Percentiles rank a stretch among this genome's conserved stretches.
Evolutionary conservation across 768 basidiomycete species (phyloP).

Genomic region (Trametes elegans): DNA sequence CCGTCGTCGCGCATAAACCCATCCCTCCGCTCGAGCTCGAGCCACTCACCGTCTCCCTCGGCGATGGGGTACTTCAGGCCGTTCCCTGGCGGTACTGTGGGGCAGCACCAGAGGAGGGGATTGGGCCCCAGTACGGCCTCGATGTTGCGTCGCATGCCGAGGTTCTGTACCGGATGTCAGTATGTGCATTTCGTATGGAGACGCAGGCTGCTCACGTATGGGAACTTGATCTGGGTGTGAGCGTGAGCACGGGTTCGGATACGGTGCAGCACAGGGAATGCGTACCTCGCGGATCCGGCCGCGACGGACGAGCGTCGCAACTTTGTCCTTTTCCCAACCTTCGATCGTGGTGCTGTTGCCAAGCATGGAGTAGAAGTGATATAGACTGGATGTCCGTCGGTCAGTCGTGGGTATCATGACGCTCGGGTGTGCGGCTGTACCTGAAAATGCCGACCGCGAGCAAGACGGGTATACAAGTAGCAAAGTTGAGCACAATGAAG

Average conservation of each 20-base stretch:
- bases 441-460: constrained; percentile 90
- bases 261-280: neutral
- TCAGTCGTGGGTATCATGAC: no score
- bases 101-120: constrained; percentile 83
- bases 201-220: constrained; percentile 65
- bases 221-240: constrained; percentile 74
- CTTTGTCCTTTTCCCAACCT: constrained; percentile 97
- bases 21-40: constrained; percentile 35
- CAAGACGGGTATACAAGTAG: constrained; percentile 80
- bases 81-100: constrained; percentile 59
- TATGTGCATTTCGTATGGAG: neutral
- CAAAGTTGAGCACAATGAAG: constrained; percentile 87
- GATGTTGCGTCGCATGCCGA: constrained; percentile 74
- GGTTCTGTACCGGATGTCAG: constrained; percentile 52
- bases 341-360: constrained; percentile 95
- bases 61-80: constrained; percentile 79
- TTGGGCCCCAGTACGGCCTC: constrained; percentile 74
- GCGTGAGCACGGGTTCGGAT: neutral
- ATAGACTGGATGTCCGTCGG: constrained; percentile 50
- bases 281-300: constrained; percentile 81
- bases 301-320: constrained; percentile 75
- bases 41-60: constrained; percentile 73
- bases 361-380: constrained; percentile 76
- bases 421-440: no score
- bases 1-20: neutral